Evolutionary conservation across 441 rosid genomes (phyloP).

Genomic region (Gossypium armourianum): DNA sequence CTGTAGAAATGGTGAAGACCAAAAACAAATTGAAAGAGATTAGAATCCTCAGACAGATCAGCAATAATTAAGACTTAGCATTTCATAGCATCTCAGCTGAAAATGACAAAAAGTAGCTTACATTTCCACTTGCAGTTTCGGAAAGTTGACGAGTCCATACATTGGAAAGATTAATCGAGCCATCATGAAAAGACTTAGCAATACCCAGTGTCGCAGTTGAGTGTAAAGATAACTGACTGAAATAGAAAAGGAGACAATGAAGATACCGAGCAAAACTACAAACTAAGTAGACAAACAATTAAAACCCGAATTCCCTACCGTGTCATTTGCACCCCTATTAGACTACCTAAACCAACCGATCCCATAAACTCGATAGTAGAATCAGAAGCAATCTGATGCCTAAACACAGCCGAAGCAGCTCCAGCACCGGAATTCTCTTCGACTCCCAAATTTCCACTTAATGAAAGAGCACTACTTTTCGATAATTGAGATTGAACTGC

Average conservation of each 20-base stretch:
- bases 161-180: slow-evolving; percentile 82
- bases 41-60: slow-evolving; percentile 15
- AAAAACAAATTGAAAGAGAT: slow-evolving; percentile 13
- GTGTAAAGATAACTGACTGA: slow-evolving; percentile 65
- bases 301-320: slow-evolving; percentile 36
- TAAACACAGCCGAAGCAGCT: slow-evolving; percentile 54
- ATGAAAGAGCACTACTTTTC: slow-evolving; percentile 44
- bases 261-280: slow-evolving; percentile 8
- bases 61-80: neutral
- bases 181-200: slow-evolving; percentile 69
- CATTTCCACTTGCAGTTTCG: slow-evolving; percentile 72
- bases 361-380: slow-evolving; percentile 71
- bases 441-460: slow-evolving; percentile 72
- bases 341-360: slow-evolving; percentile 64
- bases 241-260: slow-evolving; percentile 14
- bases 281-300: neutral
- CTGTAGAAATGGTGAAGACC: slow-evolving; percentile 28
- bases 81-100: slow-evolving; percentile 10
- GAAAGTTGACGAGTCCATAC: slow-evolving; percentile 88
- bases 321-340: slow-evolving; percentile 67
- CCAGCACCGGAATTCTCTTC: slow-evolving; percentile 61
- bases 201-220: slow-evolving; percentile 71
- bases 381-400: slow-evolving; percentile 61
- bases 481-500: slow-evolving; percentile 72
- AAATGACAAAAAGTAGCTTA: slow-evolving; percentile 23